Evolutionary conservation across 768 basidiomycete genomes (phyloP).

Genomic region (Lactifluus pinguis): DNA sequence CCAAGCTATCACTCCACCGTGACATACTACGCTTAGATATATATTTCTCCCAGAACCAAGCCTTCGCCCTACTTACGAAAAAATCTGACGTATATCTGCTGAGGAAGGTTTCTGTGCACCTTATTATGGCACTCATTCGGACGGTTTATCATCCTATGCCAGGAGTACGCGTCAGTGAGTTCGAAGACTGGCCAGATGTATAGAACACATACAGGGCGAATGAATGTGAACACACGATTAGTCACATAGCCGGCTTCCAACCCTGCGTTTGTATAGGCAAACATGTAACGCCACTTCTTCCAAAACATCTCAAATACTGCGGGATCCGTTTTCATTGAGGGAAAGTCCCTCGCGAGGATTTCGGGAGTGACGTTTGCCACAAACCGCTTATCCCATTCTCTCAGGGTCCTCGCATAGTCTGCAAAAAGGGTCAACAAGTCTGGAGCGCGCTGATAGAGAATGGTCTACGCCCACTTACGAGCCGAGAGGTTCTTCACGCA

Average conservation of each 20-base stretch:
- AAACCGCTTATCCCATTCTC: slow-evolving; percentile 25
- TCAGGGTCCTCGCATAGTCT: slow-evolving; percentile 22
- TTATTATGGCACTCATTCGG: too few species aligned
- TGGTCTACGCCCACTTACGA: slow-evolving; percentile 41
- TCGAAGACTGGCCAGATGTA: not conserved
- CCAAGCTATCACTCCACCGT: too few species aligned
- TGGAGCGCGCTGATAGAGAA: not conserved
- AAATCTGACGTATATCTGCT: too few species aligned
- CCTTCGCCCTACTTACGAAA: too few species aligned
- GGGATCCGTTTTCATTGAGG: slow-evolving; percentile 38
- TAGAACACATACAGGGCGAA: slow-evolving; percentile 37
- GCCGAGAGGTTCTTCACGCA: slow-evolving; percentile 78
- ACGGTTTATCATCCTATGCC: not conserved
- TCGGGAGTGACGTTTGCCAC: slow-evolving; percentile 46
- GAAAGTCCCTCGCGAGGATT: slow-evolving; percentile 46
- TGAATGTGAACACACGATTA: slow-evolving; percentile 68
- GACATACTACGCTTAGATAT: too few species aligned
- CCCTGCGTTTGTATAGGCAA: slow-evolving; percentile 66
- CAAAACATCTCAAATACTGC: slow-evolving; percentile 56
- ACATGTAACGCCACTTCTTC: slow-evolving; percentile 72
- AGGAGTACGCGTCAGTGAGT: not conserved
- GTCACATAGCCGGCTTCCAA: slow-evolving; percentile 70
- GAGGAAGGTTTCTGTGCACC: too few species aligned
- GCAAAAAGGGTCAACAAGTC: not conserved
- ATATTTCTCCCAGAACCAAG: too few species aligned